These are phyloP conservation scores for Paracamarosporium sp. DNA, from an alignment of 2,329 filamentous ascomycete genomes.

Conservation along the genomic window DNA sequence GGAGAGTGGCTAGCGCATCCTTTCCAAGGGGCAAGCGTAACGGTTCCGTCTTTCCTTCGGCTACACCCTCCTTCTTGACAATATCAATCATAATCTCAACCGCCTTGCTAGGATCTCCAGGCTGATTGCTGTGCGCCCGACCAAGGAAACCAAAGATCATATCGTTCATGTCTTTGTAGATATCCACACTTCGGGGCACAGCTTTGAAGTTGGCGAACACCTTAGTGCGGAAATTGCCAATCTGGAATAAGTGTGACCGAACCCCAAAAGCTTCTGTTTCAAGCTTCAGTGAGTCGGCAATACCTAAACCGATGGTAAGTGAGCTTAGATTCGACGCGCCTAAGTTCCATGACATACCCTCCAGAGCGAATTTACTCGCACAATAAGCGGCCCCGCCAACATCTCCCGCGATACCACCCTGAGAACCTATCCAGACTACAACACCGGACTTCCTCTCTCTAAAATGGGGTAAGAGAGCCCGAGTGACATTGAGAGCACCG, in stretches of 20 bases:
- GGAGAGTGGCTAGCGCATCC: background rate
- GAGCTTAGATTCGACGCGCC: no score
- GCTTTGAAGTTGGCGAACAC: background rate
- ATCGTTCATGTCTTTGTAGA: slow-evolving; percentile 15
- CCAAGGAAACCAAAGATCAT: slow-evolving; percentile 20
- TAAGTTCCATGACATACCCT: slow-evolving; percentile 14
- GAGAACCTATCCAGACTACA: slow-evolving; percentile 44
- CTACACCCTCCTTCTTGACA: background rate
- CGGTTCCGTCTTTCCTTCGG: background rate
- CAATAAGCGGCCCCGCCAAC: slow-evolving; percentile 43
- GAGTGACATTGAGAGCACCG: slow-evolving; percentile 37
- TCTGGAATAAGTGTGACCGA: background rate
- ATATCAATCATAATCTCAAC: background rate
- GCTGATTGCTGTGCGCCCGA: background rate
- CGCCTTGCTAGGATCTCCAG: background rate
- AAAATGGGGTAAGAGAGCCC: slow-evolving; percentile 47
- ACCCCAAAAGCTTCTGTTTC: background rate
- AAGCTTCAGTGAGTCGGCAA: slow-evolving; percentile 2
- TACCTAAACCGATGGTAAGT: no score
- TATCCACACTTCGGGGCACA: background rate
- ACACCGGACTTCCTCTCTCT: slow-evolving; percentile 43
- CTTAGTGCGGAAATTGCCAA: background rate
- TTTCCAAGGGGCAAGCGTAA: background rate
- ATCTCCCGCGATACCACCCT: slow-evolving; percentile 2
- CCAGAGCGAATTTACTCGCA: slow-evolving; percentile 45